Base-by-base conservation (phyloP, 768 basidiomycete species). In the Scleroderma bovista region DNA sequence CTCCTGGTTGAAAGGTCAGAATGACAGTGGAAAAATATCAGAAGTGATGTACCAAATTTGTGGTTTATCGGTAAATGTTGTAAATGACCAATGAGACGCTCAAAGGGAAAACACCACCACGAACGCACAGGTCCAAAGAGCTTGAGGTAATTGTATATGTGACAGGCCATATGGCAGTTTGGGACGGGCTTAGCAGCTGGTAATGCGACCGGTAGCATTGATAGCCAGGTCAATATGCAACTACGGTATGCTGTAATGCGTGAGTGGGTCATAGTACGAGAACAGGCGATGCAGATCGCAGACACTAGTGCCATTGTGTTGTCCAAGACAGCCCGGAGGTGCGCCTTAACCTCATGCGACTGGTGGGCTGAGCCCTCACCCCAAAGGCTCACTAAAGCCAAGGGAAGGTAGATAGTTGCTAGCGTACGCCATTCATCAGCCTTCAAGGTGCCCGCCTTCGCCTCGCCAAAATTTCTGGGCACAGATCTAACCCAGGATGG, bases 61-160 rank as follows among this genome's bases (percentile, higher is more conserved):
- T 63, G 56, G 48, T 68, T 68, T 0, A 20, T 60, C 0, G 55
- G 62, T 1, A 64, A 47, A 1, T 32, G 23, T 32, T 66, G 60
- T 0, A 68, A 45, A 1, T 39, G 29, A 0, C 65, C 60, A 33
- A 66, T 66, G 1, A 66, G 32, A 2, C 46, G 36, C 24, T 68
- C 51, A 11, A 62, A 64, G 0, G 59, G 60, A 47, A 61, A 66
- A 2, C 52, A 47, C 60, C 66, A 66, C 60, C 61, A 66, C 3
- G 63, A 64, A 43, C 67, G 61, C 1, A 69, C 62, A 36, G 75
- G 75, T 2, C 73, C 69, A 51, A 72, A 73, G 1, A 65, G 52
- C 0, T 56, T 6, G 1, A 72, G 51, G 33, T 71, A 73, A 15
- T 72, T 54, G 7, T 57, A 60, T 1, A 70, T 51, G 23, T 65